Base-by-base conservation (phyloP, 192 early-diverging fungal genomes). In the Coemansia sp. region DNA sequence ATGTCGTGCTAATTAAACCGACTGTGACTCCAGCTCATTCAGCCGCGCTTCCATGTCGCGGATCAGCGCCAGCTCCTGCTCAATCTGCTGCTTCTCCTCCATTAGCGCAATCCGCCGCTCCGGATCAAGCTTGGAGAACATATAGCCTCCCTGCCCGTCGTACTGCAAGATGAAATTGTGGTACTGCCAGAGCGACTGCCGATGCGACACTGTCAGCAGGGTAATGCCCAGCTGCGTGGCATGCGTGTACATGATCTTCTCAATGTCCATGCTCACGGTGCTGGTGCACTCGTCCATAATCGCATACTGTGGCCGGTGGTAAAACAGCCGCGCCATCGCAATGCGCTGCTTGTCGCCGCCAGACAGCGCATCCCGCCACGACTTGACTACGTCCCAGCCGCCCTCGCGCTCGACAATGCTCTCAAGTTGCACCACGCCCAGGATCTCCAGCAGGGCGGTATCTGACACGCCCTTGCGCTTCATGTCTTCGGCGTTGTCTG, bases 311-410 rank as follows among this genome's bases (percentile, higher is more conserved):
- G 97, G 97, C 27, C 82, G 81, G 77, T 99, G 97, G 83, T 97
- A 99, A 74, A 95, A 98, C 55, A 99, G 81, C 30, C 97, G 78
- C 16, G 95, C 95, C 94, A 98, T 94, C 16, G 92, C 92, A 65
- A 98, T 91, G 48, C 91, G 85, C 81, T 94, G 92, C 72, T 94
- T 94, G 71, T 99, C 95, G 54, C 97, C 97, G 56, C 95, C 97
- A 14, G 94, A 90, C n/a, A 99, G 81, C 19, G 92, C 93, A 67
- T 93, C 88, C 54, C 87, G 88, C 94, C 94, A 96, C 53, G 88
- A 84, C 50, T 89, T 89, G 63, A 89, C 92, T 45, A 86, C 78
- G 65, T 95, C 87, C 87, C 89, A 93, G 22, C 95, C 94, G 55
- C 92, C 93, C 77, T 97, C 92, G 56, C 91, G 83, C 57, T 92